Conservation (phyloP, 805 yeast species). For the Phaffomyces antillensis region DNA sequence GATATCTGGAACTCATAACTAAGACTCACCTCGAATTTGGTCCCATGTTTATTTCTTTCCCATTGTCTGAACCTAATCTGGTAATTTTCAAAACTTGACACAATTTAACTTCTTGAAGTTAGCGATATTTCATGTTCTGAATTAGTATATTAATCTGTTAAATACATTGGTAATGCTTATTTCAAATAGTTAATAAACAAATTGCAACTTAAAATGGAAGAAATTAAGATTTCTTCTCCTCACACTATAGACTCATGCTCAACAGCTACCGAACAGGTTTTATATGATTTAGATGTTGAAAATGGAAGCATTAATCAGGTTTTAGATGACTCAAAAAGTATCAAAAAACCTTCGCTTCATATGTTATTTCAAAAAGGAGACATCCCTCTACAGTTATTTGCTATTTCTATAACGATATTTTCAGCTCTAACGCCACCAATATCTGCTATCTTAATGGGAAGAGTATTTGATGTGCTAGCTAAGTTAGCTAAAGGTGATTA, state of each 20-base stretch:
- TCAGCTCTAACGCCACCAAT: conserved; percentile 56
- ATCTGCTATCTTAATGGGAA: conserved; percentile 59
- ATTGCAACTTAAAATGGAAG: background rate
- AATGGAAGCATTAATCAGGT: background rate
- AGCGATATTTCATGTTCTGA: too few species aligned
- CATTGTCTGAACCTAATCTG: background rate
- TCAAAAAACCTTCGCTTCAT: conserved; percentile 13
- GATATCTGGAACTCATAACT: too few species aligned
- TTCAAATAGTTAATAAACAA: background rate
- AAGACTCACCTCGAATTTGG: too few species aligned
- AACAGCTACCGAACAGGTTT: conserved; percentile 2
- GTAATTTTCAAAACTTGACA: background rate
- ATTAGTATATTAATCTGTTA: too few species aligned
- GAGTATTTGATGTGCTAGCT: conserved; percentile 44
- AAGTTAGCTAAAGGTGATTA: conserved; percentile 27
- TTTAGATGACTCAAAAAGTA: conserved; percentile 1
- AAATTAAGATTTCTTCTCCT: conserved; percentile 5
- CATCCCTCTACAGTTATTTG: conserved; percentile 20
- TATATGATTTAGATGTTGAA: conserved; percentile 14
- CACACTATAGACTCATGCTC: conserved; percentile 8
- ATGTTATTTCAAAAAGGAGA: conserved; percentile 22
- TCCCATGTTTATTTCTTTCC: background rate
- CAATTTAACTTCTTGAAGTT: conserved; percentile 1
- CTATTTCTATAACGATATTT: conserved; percentile 33
- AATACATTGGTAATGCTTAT: background rate